Evolutionary conservation across 805 yeast genomes (phyloP).

Genomic region (Suhomyces sp.): DNA sequence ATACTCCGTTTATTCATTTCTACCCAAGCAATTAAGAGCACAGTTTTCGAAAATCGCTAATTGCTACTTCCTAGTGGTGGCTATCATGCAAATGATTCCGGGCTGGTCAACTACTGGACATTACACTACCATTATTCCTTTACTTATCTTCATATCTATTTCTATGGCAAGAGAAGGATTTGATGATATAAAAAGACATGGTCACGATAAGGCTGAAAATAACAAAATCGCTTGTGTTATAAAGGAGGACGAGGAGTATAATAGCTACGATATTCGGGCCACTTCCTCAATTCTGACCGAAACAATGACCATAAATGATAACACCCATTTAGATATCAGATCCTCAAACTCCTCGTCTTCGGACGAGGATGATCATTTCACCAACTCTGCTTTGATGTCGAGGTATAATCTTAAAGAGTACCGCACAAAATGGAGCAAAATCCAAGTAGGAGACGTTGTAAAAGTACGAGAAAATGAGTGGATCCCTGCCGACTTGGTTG

Average conservation of each 20-base stretch:
- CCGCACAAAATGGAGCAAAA: conserved; percentile 60
- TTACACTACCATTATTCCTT: conserved; percentile 88
- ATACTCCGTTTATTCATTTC: conserved; percentile 73
- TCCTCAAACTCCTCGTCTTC: not conserved
- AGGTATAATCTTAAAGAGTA: conserved; percentile 34
- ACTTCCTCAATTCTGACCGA: conserved; percentile 39
- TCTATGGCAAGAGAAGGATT: conserved; percentile 91
- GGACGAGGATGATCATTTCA: conserved; percentile 5
- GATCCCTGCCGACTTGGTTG: conserved; percentile 87
- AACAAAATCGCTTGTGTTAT: conserved; percentile 35
- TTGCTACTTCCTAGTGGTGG: conserved; percentile 82
- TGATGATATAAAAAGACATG: conserved; percentile 88
- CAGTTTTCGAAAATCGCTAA: conserved; percentile 94
- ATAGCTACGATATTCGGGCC: conserved; percentile 34
- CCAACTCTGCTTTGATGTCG: conserved; percentile 18
- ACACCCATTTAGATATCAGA: not conserved
- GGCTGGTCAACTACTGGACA: conserved; percentile 97
- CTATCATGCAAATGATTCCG: conserved; percentile 93
- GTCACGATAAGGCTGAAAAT: conserved; percentile 83
- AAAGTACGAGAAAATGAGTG: conserved; percentile 76
- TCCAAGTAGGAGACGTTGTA: conserved; percentile 86
- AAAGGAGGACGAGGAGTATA: conserved; percentile 28
- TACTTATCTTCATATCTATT: conserved; percentile 79
- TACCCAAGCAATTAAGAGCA: conserved; percentile 85
- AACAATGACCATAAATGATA: conserved; percentile 21